These are phyloP conservation scores for Ceratonia siliqua DNA, from an alignment of 306 rosid genomes.

Conservation along the genomic window DNA sequence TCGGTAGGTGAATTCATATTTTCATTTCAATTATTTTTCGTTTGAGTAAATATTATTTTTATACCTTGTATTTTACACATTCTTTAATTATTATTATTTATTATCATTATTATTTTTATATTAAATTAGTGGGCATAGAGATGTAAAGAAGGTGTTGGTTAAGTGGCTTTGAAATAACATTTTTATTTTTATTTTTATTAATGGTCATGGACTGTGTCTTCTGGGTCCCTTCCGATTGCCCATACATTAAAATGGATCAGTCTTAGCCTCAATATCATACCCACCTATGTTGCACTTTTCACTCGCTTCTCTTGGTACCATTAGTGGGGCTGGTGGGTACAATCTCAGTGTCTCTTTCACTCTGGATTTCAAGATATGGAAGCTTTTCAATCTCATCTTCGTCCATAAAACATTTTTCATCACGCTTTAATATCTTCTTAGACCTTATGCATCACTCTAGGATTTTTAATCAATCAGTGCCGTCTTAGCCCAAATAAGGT, in stretches of 20 bases:
- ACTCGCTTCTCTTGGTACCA: slow-evolving; percentile 38
- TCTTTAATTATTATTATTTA: too few species aligned
- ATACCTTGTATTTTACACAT: too few species aligned
- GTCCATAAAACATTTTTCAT: slow-evolving; percentile 27
- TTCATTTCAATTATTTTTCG: too few species aligned
- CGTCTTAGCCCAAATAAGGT: slow-evolving; percentile 50
- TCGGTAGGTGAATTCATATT: too few species aligned
- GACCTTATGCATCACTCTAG: slow-evolving; percentile 23
- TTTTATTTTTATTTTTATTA: too few species aligned
- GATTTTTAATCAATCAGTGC: slow-evolving; percentile 40
- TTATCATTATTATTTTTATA: too few species aligned
- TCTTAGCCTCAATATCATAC: slow-evolving; percentile 34
- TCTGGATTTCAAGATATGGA: slow-evolving; percentile 37
- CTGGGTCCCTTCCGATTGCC: slow-evolving; percentile 45
- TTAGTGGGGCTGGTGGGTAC: slow-evolving; percentile 39
- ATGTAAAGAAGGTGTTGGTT: too few species aligned
- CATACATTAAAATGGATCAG: slow-evolving; percentile 28
- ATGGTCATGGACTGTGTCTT: too few species aligned
- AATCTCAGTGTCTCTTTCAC: slow-evolving; percentile 42
- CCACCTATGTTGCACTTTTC: slow-evolving; percentile 32
- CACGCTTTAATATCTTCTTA: slow-evolving; percentile 24
- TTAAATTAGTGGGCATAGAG: too few species aligned
- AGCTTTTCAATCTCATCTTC: slow-evolving; percentile 45
- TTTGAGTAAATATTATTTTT: too few species aligned
- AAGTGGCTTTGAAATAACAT: too few species aligned